Percentiles rank a stretch among this genome's conserved stretches.
Evolutionary conservation across 2,329 filamentous ascomycete genomes (phyloP).

Genomic region (Drechslerella coelobrocha): DNA sequence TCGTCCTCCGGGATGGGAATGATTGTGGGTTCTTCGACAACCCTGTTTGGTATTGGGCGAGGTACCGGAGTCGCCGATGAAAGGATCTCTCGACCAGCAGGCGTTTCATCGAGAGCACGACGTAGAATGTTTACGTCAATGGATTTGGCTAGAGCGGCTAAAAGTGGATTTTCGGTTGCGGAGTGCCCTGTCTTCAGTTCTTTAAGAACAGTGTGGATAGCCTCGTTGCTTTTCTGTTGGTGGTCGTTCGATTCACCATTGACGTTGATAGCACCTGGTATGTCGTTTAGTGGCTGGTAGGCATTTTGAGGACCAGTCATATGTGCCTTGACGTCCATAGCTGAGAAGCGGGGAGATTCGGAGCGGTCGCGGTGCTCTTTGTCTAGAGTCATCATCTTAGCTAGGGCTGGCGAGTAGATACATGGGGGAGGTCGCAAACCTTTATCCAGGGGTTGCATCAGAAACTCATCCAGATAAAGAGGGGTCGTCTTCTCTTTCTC

Average conservation of each 20-base stretch:
- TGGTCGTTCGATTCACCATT: conserved; percentile 23
- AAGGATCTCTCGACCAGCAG: conserved; percentile 42
- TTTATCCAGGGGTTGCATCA: conserved; percentile 37
- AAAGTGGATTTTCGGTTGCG: conserved; percentile 24
- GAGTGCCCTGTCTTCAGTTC: conserved; percentile 42
- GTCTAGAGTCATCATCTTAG: conserved; percentile 8
- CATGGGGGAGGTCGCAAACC: conserved; percentile 8
- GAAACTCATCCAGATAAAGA: conserved; percentile 40
- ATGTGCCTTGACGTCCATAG: conserved; percentile 23
- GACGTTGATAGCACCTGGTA: conserved; percentile 1
- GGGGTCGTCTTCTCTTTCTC: conserved; percentile 35
- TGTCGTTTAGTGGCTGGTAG: conserved; percentile 37
- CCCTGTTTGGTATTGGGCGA: conserved; percentile 23
- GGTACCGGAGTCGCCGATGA: conserved; percentile 37
- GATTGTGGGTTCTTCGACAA: conserved; percentile 26
- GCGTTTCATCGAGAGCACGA: conserved; percentile 37
- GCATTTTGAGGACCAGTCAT: conserved; percentile 22
- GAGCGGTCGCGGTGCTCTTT: conserved; percentile 28
- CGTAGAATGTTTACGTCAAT: conserved; percentile 39
- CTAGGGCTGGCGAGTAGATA: neutral
- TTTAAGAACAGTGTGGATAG: conserved; percentile 43
- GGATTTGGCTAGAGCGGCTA: conserved; percentile 31
- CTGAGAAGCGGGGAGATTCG: conserved; percentile 32
- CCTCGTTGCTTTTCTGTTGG: conserved; percentile 42
- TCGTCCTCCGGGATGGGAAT: conserved; percentile 34